Conservation (phyloP, 2,329 filamentous ascomycete species). For the Chrysosporium queenslandicum region DNA sequence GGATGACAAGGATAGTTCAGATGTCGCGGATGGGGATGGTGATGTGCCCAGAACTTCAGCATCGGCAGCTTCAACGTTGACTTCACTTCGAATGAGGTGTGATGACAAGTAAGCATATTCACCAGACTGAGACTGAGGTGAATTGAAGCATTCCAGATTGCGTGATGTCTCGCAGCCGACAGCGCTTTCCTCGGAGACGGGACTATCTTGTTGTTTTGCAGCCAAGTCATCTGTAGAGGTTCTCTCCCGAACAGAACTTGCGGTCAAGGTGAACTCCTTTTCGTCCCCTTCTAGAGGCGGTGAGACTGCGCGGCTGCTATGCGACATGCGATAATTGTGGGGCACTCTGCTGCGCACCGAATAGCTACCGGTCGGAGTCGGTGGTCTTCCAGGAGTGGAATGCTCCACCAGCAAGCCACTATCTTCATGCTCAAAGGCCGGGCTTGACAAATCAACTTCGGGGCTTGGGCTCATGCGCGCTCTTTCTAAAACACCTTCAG, state of each 20-base stretch:
- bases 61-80: constrained; percentile 15
- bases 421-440: constrained; percentile 68
- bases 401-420: constrained; percentile 22
- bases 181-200: not conserved
- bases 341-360: constrained; percentile 7
- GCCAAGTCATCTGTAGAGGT: constrained; percentile 28
- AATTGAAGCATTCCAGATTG: constrained; percentile 19
- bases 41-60: constrained; percentile 31
- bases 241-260: constrained; percentile 64
- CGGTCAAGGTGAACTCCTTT: constrained; percentile 84
- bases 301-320: constrained; percentile 46
- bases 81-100: constrained; percentile 14
- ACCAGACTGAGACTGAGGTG: constrained; percentile 19
- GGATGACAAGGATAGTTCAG: constrained; percentile 35
- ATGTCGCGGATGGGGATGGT: constrained; percentile 35
- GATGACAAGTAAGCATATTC: constrained; percentile 12
- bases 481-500: constrained; percentile 53
- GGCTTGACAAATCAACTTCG: constrained; percentile 80
- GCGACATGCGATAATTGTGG: constrained; percentile 50
- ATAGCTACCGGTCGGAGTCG: constrained; percentile 8
- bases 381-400: constrained; percentile 10
- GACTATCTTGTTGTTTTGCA: not conserved
- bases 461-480: constrained; percentile 75
- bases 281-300: constrained; percentile 19
- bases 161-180: constrained; percentile 4